A percentile compares a stretch with the other conserved stretches of the same genome.
Evolutionary conservation across 2,329 filamentous ascomycete genomes (phyloP).

Genomic region (Calonectria leucothoes): DNA sequence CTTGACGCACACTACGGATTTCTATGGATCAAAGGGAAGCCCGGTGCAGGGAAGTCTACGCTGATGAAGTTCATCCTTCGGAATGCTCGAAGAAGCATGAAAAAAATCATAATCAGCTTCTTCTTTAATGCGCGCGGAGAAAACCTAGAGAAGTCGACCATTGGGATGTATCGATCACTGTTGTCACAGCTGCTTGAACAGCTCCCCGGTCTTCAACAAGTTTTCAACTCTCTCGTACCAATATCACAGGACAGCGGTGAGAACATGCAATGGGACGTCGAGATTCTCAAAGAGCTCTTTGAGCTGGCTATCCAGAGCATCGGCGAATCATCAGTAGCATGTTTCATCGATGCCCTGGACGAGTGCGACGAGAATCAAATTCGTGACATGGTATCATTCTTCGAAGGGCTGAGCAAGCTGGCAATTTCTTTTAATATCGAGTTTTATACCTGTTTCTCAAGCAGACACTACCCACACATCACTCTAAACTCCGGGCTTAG

Average conservation of each 20-base stretch:
- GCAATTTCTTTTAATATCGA: neutral
- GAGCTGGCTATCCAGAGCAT: neutral
- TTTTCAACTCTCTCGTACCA: constrained; percentile 41
- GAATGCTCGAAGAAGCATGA: constrained; percentile 23
- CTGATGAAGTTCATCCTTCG: constrained; percentile 53
- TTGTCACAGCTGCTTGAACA: constrained; percentile 57
- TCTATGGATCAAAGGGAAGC: constrained; percentile 41
- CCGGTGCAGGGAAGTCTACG: neutral
- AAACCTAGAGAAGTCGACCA: constrained; percentile 55
- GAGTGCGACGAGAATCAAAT: neutral
- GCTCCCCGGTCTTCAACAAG: constrained; percentile 47
- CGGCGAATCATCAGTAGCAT: neutral
- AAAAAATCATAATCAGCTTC: constrained; percentile 51
- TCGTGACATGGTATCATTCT: neutral
- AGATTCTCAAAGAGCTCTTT: neutral
- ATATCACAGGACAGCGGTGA: neutral
- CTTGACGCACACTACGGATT: constrained; percentile 50
- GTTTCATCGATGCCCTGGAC: neutral
- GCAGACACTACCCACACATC: constrained; percentile 58
- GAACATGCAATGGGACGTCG: neutral
- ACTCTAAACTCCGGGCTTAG: constrained; percentile 40
- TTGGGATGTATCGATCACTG: constrained; percentile 63
- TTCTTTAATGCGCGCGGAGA: constrained; percentile 62
- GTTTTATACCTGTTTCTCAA: constrained; percentile 1
- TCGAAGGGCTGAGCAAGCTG: neutral